Conservation (phyloP, 2,329 filamentous ascomycete genomes). For the Beauveria medogensis region DNA sequence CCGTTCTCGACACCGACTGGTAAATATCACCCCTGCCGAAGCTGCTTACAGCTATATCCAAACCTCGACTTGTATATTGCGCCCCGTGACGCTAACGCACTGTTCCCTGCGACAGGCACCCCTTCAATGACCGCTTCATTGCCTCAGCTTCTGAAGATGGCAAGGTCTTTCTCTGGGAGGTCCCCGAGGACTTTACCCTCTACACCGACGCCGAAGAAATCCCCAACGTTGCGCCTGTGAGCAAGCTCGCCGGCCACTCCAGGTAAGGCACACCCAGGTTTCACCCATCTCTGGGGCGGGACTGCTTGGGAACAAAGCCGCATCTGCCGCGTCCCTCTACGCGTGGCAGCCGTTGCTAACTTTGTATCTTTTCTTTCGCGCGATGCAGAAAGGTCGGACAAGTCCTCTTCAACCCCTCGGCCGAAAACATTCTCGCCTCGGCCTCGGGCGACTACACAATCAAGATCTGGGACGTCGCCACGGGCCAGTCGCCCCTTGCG, state of each 20-base stretch:
- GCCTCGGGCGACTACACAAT: slow-evolving; percentile 91
- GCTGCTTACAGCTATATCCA: neutral
- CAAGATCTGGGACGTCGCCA: slow-evolving; percentile 90
- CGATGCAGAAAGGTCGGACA: slow-evolving; percentile 81
- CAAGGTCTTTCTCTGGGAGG: slow-evolving; percentile 95
- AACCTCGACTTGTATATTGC: neutral
- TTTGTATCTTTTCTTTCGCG: neutral
- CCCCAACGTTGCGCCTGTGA: slow-evolving; percentile 69
- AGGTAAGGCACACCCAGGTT: slow-evolving; percentile 44
- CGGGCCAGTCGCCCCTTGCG: slow-evolving; percentile 64
- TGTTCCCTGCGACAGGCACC: slow-evolving; percentile 56
- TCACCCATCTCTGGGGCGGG: too few species aligned
- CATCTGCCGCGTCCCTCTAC: neutral
- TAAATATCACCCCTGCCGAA: slow-evolving; percentile 28
- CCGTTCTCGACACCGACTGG: slow-evolving; percentile 97
- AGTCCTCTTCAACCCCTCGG: slow-evolving; percentile 93
- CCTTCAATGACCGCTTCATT: slow-evolving; percentile 89
- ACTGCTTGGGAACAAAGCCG: neutral
- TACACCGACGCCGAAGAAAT: slow-evolving; percentile 80
- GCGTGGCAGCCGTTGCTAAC: slow-evolving; percentile 16
- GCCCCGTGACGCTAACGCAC: neutral
- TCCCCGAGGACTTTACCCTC: slow-evolving; percentile 79
- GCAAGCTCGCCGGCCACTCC: slow-evolving; percentile 78
- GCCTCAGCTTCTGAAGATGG: slow-evolving; percentile 94
- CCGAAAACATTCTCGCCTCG: slow-evolving; percentile 90